Conservation (phyloP, 2,329 filamentous ascomycete genomes). For the Fusarium solani-melongenae region DNA sequence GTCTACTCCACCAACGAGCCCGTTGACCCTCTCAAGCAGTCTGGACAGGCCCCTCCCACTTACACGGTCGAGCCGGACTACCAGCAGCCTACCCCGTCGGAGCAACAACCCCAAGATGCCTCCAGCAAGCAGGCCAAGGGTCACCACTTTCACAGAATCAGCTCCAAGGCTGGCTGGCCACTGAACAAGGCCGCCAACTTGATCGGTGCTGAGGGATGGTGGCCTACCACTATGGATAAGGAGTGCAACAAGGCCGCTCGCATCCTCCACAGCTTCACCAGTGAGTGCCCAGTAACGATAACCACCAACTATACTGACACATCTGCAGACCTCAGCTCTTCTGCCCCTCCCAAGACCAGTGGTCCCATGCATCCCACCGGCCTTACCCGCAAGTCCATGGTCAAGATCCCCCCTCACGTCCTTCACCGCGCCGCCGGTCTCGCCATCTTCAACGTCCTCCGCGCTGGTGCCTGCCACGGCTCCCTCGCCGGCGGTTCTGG, state of each 20-base stretch:
- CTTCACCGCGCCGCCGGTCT: slow-evolving; percentile 68
- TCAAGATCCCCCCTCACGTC: slow-evolving; percentile 56
- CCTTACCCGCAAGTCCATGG: slow-evolving; percentile 47
- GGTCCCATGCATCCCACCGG: slow-evolving; percentile 48
- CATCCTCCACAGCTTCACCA: slow-evolving; percentile 79
- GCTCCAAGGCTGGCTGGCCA: slow-evolving; percentile 73
- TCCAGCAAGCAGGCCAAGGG: slow-evolving; percentile 55
- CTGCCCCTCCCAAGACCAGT: slow-evolving; percentile 29
- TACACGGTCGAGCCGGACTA: slow-evolving; percentile 27
- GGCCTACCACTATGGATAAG: slow-evolving; percentile 78
- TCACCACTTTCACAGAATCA: slow-evolving; percentile 71
- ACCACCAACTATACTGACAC: slow-evolving; percentile 5
- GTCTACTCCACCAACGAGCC: slow-evolving; percentile 30
- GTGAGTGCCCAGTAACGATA: slow-evolving; percentile 38
- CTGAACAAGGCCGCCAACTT: slow-evolving; percentile 76
- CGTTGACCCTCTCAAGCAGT: slow-evolving; percentile 38
- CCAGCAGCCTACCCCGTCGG: slow-evolving; percentile 5
- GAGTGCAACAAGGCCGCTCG: slow-evolving; percentile 82
- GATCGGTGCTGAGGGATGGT: slow-evolving; percentile 78
- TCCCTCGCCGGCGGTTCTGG: slow-evolving; percentile 71
- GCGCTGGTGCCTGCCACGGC: slow-evolving; percentile 65
- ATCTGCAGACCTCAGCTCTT: slow-evolving; percentile 33
- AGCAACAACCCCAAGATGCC: slow-evolving; percentile 5
- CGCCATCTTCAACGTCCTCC: slow-evolving; percentile 72
- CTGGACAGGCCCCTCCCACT: slow-evolving; percentile 31